A percentile compares a stretch with the other conserved stretches of the same genome.
Conservation (phyloP, 2,329 filamentous ascomycete species). For the Ploettnerulaceae sp. region DNA sequence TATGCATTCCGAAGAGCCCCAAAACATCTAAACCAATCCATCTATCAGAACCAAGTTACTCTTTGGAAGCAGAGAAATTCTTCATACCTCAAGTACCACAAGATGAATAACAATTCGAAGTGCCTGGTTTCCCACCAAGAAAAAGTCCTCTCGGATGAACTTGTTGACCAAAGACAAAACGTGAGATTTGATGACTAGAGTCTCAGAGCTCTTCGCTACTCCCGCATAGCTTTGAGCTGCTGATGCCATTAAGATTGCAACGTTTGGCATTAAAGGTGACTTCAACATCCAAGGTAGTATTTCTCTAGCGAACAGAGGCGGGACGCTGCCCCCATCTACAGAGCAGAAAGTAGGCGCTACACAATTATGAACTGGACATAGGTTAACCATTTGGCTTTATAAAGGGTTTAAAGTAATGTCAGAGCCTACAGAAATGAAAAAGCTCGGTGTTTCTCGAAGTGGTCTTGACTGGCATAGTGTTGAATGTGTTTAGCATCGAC, state of each 20-base stretch:
- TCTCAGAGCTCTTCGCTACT: constrained; percentile 4
- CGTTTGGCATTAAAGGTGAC: constrained; percentile 18
- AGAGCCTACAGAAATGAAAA: constrained; percentile 14
- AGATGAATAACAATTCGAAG: constrained; percentile 16
- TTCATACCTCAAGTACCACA: constrained; percentile 12
- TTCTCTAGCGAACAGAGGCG: constrained; percentile 8
- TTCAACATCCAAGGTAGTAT: constrained; percentile 17
- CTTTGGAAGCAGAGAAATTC: not conserved
- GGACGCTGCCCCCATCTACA: constrained; percentile 12
- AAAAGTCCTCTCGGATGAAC: constrained; percentile 13
- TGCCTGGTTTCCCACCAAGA: constrained; percentile 7
- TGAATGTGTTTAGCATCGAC: constrained; percentile 8
- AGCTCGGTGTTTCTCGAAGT: constrained; percentile 13
- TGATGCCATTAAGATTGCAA: constrained; percentile 17
- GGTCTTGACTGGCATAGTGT: constrained; percentile 7
- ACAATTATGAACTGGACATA: constrained; percentile 12
- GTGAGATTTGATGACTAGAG: constrained; percentile 9
- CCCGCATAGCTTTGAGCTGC: constrained; percentile 1
- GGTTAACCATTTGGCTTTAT: too few species aligned
- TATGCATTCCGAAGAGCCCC: constrained; percentile 5
- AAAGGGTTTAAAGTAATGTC: too few species aligned
- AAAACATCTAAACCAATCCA: constrained; percentile 9
- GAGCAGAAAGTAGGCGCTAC: constrained; percentile 14
- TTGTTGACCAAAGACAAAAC: constrained; percentile 13
- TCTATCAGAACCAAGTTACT: not conserved